Conservation (phyloP, 2,329 filamentous ascomycete species). For the Epichloe aotearoae region DNA sequence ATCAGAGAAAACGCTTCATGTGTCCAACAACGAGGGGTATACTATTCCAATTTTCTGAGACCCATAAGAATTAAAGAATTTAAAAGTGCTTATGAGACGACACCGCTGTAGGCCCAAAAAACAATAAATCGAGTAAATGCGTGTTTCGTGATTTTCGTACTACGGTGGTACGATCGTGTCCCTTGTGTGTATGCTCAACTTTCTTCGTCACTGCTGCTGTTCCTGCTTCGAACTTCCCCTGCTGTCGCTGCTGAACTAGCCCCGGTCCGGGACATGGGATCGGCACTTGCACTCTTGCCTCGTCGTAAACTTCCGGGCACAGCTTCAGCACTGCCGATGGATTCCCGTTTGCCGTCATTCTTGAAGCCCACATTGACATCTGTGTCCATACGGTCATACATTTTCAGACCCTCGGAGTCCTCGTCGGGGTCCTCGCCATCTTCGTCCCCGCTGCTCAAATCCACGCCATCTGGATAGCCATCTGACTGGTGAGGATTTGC, state of each 20-base stretch:
- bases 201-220: conserved; percentile 16
- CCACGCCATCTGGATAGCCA: conserved; percentile 26
- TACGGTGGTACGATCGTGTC: not conserved
- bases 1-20: not conserved
- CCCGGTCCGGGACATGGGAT: conserved; percentile 13
- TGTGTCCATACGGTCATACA: conserved; percentile 14
- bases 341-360: conserved; percentile 7
- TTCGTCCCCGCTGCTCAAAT: conserved; percentile 28
- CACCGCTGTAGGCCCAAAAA: not conserved
- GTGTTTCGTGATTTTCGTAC: not conserved
- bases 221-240: conserved; percentile 25
- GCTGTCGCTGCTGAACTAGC: conserved; percentile 28
- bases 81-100: no score
- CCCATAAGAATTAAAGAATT: fast-evolving
- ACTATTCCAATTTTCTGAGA: not conserved
- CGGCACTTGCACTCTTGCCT: conserved; percentile 20
- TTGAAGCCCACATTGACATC: conserved; percentile 1
- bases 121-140: not conserved
- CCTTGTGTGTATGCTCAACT: not conserved
- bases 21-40: not conserved
- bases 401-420: conserved; percentile 12
- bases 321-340: conserved; percentile 20
- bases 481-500: conserved; percentile 27
- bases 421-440: conserved; percentile 27
- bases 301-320: conserved; percentile 18